phyloP scores from a whole-genome alignment of 192 early-diverging fungal species.

The Backusella luteola region DNA sequence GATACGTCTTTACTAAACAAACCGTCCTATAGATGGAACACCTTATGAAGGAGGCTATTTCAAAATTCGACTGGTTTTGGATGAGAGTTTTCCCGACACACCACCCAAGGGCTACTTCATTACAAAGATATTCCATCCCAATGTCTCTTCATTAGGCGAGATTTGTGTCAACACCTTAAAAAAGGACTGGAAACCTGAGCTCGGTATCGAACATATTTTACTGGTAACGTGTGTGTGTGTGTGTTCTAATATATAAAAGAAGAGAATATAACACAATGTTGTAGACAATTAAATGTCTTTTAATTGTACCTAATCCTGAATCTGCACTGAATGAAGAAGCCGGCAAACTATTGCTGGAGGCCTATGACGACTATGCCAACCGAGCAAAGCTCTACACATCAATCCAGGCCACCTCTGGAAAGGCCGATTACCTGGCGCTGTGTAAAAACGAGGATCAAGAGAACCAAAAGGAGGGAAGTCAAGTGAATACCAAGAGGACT shows the following conservation, averaged over 20 bases:
- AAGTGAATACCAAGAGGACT: neutral
- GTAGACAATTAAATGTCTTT: constrained; percentile 90
- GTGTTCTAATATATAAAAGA: neutral
- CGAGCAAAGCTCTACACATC: constrained; percentile 77
- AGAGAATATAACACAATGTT: neutral
- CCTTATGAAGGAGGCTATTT: constrained; percentile 86
- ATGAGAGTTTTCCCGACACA: constrained; percentile 71
- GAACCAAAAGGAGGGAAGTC: neutral
- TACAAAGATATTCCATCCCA: constrained; percentile 98
- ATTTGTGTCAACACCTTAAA: constrained; percentile 97
- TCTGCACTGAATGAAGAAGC: constrained; percentile 97
- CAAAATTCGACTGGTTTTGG: constrained; percentile 66
- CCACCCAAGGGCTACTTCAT: constrained; percentile 86
- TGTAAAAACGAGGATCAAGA: constrained; percentile 6
- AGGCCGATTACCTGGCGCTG: constrained; percentile 8
- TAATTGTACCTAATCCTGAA: constrained; percentile 94
- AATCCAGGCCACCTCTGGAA: constrained; percentile 67
- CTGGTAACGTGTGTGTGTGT: constrained; percentile 50
- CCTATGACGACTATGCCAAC: constrained; percentile 80
- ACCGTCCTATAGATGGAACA: constrained; percentile 55
- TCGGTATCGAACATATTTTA: constrained; percentile 82
- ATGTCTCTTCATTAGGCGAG: constrained; percentile 84
- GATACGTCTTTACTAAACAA: neutral
- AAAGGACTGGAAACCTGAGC: constrained; percentile 91
- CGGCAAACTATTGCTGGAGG: constrained; percentile 83